Base-by-base conservation (phyloP, 495 filamentous ascomycete species). In the Hypoxylon trugodes region DNA sequence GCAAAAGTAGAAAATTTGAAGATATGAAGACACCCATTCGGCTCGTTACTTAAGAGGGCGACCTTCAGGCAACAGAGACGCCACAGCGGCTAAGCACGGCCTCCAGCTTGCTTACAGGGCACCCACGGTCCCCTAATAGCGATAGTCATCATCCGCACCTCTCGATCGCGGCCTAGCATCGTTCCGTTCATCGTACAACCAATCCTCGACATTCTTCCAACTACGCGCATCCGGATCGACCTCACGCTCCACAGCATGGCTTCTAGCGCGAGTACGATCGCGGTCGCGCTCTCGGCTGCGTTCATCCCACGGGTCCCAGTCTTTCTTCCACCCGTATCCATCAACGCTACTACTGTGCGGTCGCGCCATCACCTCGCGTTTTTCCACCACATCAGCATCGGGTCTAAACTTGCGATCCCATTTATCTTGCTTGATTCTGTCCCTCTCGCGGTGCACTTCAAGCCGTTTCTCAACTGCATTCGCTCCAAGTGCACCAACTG, bases 391-490 rank as follows among this genome's bases (percentile, higher is more conserved):
- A 26, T 66, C 66, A 10, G 19, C 22, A 5, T 46, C 54, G 4
- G 43, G 40, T 28, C 74, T 62, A 38, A 48, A 69, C 51, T 63
- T 73, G 30, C 60, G 52, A 48, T 76, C 75, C 75, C 73, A 70
- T 15, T 35, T 69, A 42, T 71, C 62, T 56, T 72, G 64, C 50
- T 66, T 57, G 18, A 59, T 41, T 21, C 49, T 40, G 28, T 68
- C 73, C 55, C 58, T 59, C 48, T 61, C 69, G 30, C 69, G 60
- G 9, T 58, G 50, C 8, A 45, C 41, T 61, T 81, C 77, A 24
- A 80, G 37, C 50, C 69, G 58, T 67, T 74, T 76, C 74, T 79
- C 78, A 36, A 81, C 66, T 9, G 76, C 78, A 58, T 81, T 81
- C 15, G 77, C 78, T 1, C 77, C 76, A 28, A 81, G 52, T 52